Evolutionary conservation across 2,329 filamentous ascomycete genomes (phyloP), one percentile per base, ranked within the genome.

Genomic region (Sphaceloma murrayae): DNA sequence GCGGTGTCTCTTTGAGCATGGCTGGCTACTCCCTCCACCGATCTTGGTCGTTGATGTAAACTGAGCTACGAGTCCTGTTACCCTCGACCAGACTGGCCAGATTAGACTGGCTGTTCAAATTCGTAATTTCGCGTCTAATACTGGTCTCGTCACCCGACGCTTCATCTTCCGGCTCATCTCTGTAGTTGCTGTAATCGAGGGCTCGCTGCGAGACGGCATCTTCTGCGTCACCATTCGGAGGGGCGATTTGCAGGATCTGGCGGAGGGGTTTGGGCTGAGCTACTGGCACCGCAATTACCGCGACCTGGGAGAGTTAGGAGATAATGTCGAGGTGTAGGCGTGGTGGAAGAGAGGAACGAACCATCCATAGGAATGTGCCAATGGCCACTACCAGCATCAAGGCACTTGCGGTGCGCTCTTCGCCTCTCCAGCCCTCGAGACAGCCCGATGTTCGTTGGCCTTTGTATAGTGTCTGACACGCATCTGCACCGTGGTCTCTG

Each of bases 301-400:
- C 50, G 14, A 55, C 51, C 56, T 58, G 34, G n/a, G 9, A 32
- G 21, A 13, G 27, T 17, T 29, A 40, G 40, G 26, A 44, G 30
- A 30, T 40, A 26, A 46, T 19, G n/a, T 31, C 43, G 33, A n/a
- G n/a, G n/a, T 36, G 31, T 42, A 39, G 30, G 24, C 31, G 24
- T 32, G 36, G 33, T 31, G 9, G 22, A 13, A 19, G 32, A 40
- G 18, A 14, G 36, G 18, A 16, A 51, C 62, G 44, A 53, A 77
- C 76, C 68, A 80, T 75, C 46, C 79, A 62, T 4, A 75, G 34
- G 4, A 72, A 75, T 4, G 76, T 69, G 0, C 63, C 58, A 0
- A 77, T 32, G 1, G 72, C 70, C 18, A 80, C 68, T 0, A 62
- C 66, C 38, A 83, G 66, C 29, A 78, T 65, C 14, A 78, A 54